Evolutionary conservation across 2,329 filamentous ascomycete species (phyloP).

Genomic region (Sarocladium strictum): DNA sequence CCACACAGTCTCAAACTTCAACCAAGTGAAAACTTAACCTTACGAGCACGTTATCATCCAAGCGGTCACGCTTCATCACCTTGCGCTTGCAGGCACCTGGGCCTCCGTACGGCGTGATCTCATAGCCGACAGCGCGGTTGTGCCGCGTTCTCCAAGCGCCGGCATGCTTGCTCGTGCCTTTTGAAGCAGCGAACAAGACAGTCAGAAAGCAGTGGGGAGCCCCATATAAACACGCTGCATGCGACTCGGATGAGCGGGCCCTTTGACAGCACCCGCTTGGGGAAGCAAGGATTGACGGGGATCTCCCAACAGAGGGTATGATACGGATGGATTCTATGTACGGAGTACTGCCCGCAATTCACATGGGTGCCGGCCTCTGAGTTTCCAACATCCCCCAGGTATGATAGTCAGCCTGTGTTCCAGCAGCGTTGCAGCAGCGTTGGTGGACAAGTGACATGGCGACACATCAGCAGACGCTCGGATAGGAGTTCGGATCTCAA

Average conservation of each 20-base stretch:
- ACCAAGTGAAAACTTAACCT: neutral
- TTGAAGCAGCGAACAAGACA: neutral
- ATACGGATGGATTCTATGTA: neutral
- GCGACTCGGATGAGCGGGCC: slow-evolving; percentile 3
- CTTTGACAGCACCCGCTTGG: neutral
- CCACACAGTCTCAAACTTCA: neutral
- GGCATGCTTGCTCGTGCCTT: neutral
- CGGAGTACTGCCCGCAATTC: neutral
- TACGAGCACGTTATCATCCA: neutral
- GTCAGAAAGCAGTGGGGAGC: neutral
- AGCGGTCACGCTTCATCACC: neutral
- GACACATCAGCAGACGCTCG: neutral
- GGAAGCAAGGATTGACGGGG: neutral
- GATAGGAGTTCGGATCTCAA: neutral
- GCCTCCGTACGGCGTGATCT: neutral
- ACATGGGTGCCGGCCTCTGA: neutral
- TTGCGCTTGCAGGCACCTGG: neutral
- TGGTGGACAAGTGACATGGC: too few species aligned
- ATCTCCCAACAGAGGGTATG: slow-evolving; percentile 4
- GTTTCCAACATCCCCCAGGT: neutral
- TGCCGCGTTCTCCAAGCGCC: slow-evolving; percentile 3
- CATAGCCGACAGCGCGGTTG: slow-evolving; percentile 4
- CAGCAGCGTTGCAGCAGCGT: too few species aligned
- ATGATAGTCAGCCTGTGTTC: too few species aligned
- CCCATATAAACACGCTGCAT: neutral